Percentiles rank a stretch among this genome's conserved stretches.
phyloP scores from a whole-genome alignment of 371 early-diverging fungal species.

The Circinella minor region DNA sequence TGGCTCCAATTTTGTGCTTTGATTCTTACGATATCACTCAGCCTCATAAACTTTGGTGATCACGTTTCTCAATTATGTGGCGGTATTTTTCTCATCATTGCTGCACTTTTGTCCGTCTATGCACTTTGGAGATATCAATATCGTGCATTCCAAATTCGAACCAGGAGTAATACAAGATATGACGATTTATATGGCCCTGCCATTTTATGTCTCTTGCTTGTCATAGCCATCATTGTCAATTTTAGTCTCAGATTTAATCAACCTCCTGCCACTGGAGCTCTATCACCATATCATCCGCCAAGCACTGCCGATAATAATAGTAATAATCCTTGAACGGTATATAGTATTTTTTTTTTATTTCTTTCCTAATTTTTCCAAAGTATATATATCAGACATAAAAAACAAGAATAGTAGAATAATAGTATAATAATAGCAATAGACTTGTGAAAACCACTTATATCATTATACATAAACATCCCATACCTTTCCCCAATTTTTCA shows the following conservation, averaged over 20 bases:
- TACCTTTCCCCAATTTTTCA: too few species aligned
- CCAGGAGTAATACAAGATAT: constrained; percentile 54
- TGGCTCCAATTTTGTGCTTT: constrained; percentile 80
- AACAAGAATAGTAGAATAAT: not conserved
- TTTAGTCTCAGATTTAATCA: constrained; percentile 37
- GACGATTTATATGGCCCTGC: constrained; percentile 72
- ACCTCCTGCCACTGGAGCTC: not conserved
- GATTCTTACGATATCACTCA: constrained; percentile 74
- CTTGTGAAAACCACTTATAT: too few species aligned
- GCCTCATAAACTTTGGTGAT: constrained; percentile 84
- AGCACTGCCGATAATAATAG: not conserved
- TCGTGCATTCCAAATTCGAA: constrained; percentile 72
- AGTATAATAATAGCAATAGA: not conserved
- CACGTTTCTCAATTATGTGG: constrained; percentile 65
- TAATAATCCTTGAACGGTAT: not conserved
- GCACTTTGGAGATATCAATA: constrained; percentile 89
- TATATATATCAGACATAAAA: too few species aligned
- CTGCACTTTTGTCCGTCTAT: constrained; percentile 60
- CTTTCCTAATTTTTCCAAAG: too few species aligned
- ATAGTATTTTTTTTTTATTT: too few species aligned
- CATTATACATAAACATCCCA: too few species aligned
- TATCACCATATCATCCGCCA: not conserved
- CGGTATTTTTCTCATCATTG: constrained; percentile 74
- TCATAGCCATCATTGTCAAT: constrained; percentile 78
- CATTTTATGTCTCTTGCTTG: constrained; percentile 73